Percentiles rank a stretch among this genome's conserved stretches.
Conservation (phyloP, 1,284 basidiomycete species). For the Cerrena zonata region DNA sequence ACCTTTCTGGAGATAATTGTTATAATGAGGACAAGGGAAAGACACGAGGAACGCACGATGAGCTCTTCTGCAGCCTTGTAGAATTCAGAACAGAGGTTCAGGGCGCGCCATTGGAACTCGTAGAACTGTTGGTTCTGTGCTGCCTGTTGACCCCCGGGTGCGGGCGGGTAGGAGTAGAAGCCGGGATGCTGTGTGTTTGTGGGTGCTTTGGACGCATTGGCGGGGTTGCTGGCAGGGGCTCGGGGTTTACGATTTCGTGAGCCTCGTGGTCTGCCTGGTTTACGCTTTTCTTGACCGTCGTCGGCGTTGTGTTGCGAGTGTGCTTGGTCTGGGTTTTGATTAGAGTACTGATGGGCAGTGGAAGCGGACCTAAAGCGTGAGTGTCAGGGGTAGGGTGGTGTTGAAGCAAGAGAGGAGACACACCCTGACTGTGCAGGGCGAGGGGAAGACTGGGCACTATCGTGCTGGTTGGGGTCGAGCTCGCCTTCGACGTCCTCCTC, state of each 20-base stretch:
- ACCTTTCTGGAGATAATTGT: slow-evolving; percentile 47
- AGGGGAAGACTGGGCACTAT: slow-evolving; percentile 27
- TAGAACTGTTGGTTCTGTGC: slow-evolving; percentile 71
- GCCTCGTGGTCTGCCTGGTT: slow-evolving; percentile 68
- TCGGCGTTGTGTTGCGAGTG: slow-evolving; percentile 13
- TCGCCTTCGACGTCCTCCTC: slow-evolving; percentile 68
- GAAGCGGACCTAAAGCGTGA: slow-evolving; percentile 14
- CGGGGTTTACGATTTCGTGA: slow-evolving; percentile 62
- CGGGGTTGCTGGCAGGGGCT: slow-evolving; percentile 24
- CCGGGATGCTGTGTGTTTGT: slow-evolving; percentile 41
- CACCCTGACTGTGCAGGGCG: slow-evolving; percentile 26
- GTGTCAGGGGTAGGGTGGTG: slow-evolving; percentile 12
- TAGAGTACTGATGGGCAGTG: slow-evolving; percentile 15
- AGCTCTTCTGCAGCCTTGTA: slow-evolving; percentile 79
- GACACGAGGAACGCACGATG: slow-evolving; percentile 47
- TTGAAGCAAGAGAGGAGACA: slow-evolving; percentile 19
- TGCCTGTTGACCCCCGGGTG: slow-evolving; percentile 17
- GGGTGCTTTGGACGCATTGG: slow-evolving; percentile 26
- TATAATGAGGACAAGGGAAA: slow-evolving; percentile 1
- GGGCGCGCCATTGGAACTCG: slow-evolving; percentile 77
- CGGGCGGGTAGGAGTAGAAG: slow-evolving; percentile 31
- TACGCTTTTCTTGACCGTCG: slow-evolving; percentile 46
- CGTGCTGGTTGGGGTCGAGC: slow-evolving; percentile 39
- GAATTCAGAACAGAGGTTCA: slow-evolving; percentile 76
- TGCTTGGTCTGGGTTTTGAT: slow-evolving; percentile 15